Evolutionary conservation across 106 monocot species (phyloP).

Genomic region (Amphibolis antarctica): DNA sequence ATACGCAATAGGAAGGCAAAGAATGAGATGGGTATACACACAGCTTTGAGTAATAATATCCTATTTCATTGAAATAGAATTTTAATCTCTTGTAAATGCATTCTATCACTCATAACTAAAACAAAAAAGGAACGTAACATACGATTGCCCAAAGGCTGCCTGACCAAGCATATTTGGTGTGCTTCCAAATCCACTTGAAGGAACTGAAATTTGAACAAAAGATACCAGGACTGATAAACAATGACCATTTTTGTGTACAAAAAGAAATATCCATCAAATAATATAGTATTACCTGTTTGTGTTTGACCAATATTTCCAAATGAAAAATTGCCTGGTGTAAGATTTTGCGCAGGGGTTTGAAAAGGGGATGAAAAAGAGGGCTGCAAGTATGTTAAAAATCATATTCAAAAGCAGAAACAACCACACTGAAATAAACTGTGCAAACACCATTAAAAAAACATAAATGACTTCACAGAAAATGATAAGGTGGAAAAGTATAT

Average conservation of each 20-base stretch:
- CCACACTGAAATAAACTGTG: neutral
- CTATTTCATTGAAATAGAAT: neutral
- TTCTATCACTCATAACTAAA: neutral
- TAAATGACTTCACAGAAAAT: neutral
- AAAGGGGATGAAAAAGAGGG: slow-evolving; percentile 35
- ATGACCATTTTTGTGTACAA: neutral
- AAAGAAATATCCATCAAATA: neutral
- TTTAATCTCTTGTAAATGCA: neutral
- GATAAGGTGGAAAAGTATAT: neutral
- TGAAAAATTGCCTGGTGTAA: slow-evolving; percentile 35
- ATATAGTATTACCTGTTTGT: slow-evolving; percentile 31
- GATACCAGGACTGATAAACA: neutral
- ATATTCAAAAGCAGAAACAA: neutral
- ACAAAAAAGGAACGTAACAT: slow-evolving; percentile 13
- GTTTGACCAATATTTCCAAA: slow-evolving; percentile 72
- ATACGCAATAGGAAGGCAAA: too few relatives aligned
- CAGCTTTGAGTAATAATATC: neutral
- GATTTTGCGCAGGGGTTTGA: slow-evolving; percentile 29
- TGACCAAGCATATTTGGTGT: slow-evolving; percentile 33
- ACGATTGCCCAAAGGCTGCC: slow-evolving; percentile 51
- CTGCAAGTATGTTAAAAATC: neutral
- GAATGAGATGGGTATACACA: too few relatives aligned
- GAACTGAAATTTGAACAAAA: slow-evolving; percentile 7
- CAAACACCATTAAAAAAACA: neutral
- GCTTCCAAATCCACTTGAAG: slow-evolving; percentile 47